Evolutionary conservation across 2,329 filamentous ascomycete genomes (phyloP), one percentile per base, ranked within the genome.

Genomic region (Calonectria hongkongensis): DNA sequence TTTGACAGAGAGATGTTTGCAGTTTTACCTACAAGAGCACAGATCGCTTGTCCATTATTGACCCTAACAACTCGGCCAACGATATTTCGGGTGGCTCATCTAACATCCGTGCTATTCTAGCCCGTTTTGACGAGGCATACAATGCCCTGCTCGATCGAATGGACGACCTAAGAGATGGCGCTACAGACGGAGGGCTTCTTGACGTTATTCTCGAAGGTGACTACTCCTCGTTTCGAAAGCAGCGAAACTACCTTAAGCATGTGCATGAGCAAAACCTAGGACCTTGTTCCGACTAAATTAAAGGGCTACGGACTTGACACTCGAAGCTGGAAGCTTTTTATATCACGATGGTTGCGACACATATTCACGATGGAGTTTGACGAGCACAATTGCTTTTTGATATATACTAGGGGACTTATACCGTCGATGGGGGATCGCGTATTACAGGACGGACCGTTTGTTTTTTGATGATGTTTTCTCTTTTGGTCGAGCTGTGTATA

Each of bases 41-140:
- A 16, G 88, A 93, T 64, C 92, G 95, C 1, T 88, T 99, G 2
- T 94, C 93, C 10, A 98, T 99, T 79, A 93, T 98, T 71, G 97
- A 99, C 80, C 97, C 97, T 0, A 98, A 98, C 83, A 94, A 94
- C 71, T 83, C 90, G 0, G 86, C 89, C 30, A 98, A 98, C 82
- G 97, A 99, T 80, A 97, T 99, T 30, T 93, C 97, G 0, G 95
- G 95, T 12, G 96, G 96, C 12, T 97, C 95, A 0, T 89, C 87
- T 56, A 94, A 94, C 76, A 94, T 94, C 9, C 76, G 84, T 0
- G 86, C 90, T 10, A 94, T 98, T 62, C 86, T 94, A 75, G 82
- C 87, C n/a, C 87, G 89, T 15, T 98, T 99, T 82, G 86, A 89
- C 1, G 85, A 91, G 2, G 94, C 94, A 0, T 90, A 92, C 79